Percentiles rank a stretch among this genome's conserved stretches.
These are phyloP conservation scores for Pezicula rhizophila DNA, from an alignment of 2,329 filamentous ascomycete species.

Conservation along the genomic window DNA sequence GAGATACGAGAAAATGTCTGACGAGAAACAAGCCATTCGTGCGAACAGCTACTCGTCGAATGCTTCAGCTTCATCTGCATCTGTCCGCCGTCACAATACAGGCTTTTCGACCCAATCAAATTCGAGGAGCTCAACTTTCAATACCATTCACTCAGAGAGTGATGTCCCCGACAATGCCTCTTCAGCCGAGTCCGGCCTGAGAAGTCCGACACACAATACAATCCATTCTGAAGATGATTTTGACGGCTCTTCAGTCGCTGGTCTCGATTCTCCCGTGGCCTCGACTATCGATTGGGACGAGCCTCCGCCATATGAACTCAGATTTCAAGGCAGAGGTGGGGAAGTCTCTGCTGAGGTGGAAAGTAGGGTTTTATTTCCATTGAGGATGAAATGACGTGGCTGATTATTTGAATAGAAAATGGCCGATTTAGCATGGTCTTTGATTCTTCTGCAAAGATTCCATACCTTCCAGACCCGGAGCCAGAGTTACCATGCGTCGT, in stretches of 20 bases:
- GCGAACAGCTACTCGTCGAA: not conserved
- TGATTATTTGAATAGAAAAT: not conserved
- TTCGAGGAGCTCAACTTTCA: not conserved
- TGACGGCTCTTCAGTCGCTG: not conserved
- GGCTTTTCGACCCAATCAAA: not conserved
- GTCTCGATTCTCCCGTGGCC: not conserved
- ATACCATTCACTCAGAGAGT: not conserved
- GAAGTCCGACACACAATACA: not conserved
- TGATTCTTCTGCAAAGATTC: not conserved
- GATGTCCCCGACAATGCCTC: not conserved
- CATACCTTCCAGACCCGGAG: not conserved
- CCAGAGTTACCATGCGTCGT: not conserved
- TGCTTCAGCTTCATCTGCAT: not conserved
- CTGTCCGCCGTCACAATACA: not conserved
- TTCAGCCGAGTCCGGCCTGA: not conserved
- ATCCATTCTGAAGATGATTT: not conserved
- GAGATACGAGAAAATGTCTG: not conserved
- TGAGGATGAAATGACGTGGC: not conserved
- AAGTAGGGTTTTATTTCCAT: not conserved
- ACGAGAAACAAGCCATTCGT: not conserved
- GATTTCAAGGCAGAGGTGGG: not conserved
- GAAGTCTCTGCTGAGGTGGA: not conserved
- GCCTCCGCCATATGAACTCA: not conserved
- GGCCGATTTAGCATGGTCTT: not conserved
- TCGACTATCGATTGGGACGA: not conserved